A percentile compares a stretch with the other conserved stretches of the same genome.
These are phyloP conservation scores for Naegleria gruberi DNA, from an alignment of 208 protist genomes.

Conservation along the genomic window DNA sequence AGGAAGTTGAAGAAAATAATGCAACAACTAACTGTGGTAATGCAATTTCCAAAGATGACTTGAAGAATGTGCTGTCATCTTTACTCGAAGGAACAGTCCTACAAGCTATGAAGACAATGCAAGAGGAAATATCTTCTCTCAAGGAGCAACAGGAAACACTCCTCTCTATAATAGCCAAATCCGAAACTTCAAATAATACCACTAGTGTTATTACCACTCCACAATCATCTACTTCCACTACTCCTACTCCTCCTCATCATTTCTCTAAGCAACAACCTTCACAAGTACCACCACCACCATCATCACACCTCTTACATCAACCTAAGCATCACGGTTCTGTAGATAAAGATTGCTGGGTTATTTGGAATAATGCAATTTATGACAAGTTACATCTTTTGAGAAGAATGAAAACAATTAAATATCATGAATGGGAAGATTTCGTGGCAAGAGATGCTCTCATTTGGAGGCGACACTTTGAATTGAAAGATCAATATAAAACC, in stretches of 20 bases:
- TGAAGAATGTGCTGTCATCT: background rate
- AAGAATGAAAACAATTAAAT: background rate
- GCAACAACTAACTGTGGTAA: background rate
- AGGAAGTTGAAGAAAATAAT: no score
- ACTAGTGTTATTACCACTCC: no score
- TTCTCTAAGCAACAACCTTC: background rate
- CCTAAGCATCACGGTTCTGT: background rate
- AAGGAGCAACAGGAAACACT: background rate
- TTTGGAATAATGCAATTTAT: background rate
- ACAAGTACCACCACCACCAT: background rate
- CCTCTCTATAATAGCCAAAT: background rate
- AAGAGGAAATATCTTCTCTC: background rate
- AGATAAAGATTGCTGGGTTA: background rate
- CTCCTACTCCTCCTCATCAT: background rate
- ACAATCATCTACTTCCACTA: no score
- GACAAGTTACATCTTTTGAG: background rate
- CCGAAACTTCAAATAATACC: background rate
- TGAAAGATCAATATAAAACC: background rate
- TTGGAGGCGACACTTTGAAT: background rate
- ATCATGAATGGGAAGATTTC: background rate
- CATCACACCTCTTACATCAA: background rate
- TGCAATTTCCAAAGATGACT: background rate
- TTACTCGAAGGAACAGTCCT: background rate
- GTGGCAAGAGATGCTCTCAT: background rate
- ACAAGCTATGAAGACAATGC: background rate